Evolutionary conservation across 805 yeast species (phyloP).

Genomic region (Ogataea parapolymorpha): DNA sequence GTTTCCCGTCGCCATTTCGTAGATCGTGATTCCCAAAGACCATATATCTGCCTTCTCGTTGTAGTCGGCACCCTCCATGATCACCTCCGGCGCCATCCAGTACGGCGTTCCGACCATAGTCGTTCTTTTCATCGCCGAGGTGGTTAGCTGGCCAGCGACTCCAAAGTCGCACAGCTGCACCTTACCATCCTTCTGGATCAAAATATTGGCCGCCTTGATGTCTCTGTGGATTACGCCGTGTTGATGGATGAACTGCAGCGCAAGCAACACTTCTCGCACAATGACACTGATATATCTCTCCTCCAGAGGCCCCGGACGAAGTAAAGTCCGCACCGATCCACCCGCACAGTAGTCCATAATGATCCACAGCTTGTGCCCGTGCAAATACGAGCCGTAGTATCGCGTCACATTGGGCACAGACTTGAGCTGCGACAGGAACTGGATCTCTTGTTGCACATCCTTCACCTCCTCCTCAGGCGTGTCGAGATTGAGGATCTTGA

Average conservation of each 20-base stretch:
- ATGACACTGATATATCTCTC: conserved; percentile 83
- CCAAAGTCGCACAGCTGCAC: conserved; percentile 97
- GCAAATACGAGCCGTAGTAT: conserved; percentile 82
- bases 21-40: conserved; percentile 93
- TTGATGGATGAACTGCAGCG: conserved; percentile 76
- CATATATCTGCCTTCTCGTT: conserved; percentile 94
- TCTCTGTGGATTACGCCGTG: conserved; percentile 95
- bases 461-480: conserved; percentile 91
- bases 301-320: conserved; percentile 84
- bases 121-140: conserved; percentile 72
- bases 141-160: conserved; percentile 89
- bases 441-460: conserved; percentile 92
- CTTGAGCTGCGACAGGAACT: conserved; percentile 76
- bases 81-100: conserved; percentile 99
- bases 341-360: conserved; percentile 98
- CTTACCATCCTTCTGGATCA: conserved; percentile 77
- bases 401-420: conserved; percentile 89
- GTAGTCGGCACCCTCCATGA: conserved; percentile 83
- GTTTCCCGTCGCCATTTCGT: conserved; percentile 93
- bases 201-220: conserved; percentile 92
- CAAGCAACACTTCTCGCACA: conserved; percentile 74
- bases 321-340: conserved; percentile 82
- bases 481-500: conserved; percentile 87
- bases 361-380: conserved; percentile 93
- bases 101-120: conserved; percentile 96